These are phyloP conservation scores for Phyllosticta ampelicida DNA, from an alignment of 2,329 filamentous ascomycete genomes.

Conservation along the genomic window DNA sequence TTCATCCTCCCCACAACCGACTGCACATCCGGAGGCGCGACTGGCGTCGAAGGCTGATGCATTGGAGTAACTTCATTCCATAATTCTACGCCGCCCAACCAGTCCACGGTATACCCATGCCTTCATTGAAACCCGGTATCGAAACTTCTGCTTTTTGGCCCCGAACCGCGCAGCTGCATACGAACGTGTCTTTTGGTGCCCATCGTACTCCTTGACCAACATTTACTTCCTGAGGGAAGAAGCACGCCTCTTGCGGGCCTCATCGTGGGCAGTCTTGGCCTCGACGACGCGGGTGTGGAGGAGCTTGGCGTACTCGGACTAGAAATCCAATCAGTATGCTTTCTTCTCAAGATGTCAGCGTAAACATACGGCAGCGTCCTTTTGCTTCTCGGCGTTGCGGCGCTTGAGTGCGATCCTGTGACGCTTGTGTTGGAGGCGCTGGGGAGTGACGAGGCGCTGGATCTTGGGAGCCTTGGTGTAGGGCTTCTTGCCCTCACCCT, in stretches of 20 bases:
- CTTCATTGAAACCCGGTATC: constrained; percentile 10
- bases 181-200: constrained; percentile 1
- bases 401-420: constrained; percentile 97
- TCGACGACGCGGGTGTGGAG: constrained; percentile 95
- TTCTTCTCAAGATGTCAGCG: not conserved
- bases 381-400: constrained; percentile 90
- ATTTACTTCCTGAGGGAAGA: constrained; percentile 80
- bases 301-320: constrained; percentile 96
- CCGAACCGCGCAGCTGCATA: not conserved
- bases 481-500: constrained; percentile 92
- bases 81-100: constrained; percentile 10
- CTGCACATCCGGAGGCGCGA: not conserved
- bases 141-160: constrained; percentile 10
- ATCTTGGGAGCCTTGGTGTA: constrained; percentile 99
- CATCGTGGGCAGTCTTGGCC: constrained; percentile 87
- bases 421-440: constrained; percentile 99
- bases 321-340: constrained; percentile 27
- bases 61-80: constrained; percentile 9
- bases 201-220: not conserved
- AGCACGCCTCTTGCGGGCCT: constrained; percentile 92
- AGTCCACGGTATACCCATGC: constrained; percentile 11
- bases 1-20: not conserved
- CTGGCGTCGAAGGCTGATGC: constrained; percentile 9
- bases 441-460: constrained; percentile 97
- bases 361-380: constrained; percentile 89